A percentile compares a stretch with the other conserved stretches of the same genome.
phyloP scores from a whole-genome alignment of 140 eudicot species.

The Stevia rebaudiana region DNA sequence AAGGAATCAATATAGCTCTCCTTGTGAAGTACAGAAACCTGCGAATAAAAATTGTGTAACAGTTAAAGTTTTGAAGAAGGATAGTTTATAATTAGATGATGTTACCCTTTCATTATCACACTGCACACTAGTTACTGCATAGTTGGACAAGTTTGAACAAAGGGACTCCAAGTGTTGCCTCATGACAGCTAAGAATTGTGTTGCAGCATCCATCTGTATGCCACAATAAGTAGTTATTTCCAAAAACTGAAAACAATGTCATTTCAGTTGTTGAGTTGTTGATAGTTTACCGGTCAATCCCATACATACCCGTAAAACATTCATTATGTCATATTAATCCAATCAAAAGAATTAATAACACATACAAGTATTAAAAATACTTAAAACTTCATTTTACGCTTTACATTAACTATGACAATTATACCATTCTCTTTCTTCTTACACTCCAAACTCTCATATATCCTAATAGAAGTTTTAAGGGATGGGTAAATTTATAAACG shows the following conservation, averaged over 20 bases:
- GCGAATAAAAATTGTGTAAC: slow-evolving; percentile 11
- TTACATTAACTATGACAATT: no score
- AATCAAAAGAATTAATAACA: no score
- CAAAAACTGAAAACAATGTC: not conserved
- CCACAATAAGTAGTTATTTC: slow-evolving; percentile 2
- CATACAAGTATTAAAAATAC: no score
- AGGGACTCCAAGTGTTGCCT: slow-evolving; percentile 78
- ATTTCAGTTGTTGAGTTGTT: not conserved
- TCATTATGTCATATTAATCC: not conserved
- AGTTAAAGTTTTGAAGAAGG: not conserved
- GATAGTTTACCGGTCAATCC: not conserved
- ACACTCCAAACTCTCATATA: no score
- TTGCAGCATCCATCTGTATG: slow-evolving; percentile 77
- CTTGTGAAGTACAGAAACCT: slow-evolving; percentile 76
- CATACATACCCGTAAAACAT: not conserved
- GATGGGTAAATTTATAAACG: no score
- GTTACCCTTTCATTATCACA: slow-evolving; percentile 64
- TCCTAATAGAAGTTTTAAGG: no score
- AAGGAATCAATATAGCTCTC: slow-evolving; percentile 90
- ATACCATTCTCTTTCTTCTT: no score
- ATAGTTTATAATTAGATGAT: not conserved
- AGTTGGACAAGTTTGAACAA: slow-evolving; percentile 63
- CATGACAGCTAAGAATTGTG: slow-evolving; percentile 49
- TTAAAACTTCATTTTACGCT: no score
- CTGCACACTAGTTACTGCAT: slow-evolving; percentile 70